Base-by-base conservation (phyloP, 2,329 filamentous ascomycete species). In the Pseudocercospora pini-densiflorae region DNA sequence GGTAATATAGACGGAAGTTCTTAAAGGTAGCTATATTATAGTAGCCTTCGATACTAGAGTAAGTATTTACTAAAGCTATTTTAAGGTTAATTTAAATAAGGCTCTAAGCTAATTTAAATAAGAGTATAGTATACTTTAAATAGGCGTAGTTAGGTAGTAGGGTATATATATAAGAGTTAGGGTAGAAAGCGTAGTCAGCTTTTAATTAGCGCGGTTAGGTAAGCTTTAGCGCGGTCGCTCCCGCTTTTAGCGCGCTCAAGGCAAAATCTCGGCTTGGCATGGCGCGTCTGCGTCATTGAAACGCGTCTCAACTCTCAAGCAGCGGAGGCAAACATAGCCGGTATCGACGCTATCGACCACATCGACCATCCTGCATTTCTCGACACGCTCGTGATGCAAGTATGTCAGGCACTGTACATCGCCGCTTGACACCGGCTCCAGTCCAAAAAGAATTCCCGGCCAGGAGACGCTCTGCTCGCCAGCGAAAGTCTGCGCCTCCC, bases 401-500 rank as follows among this genome's bases (percentile, higher is more conserved):
- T 12, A 71, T 71, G 70, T 61, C 68, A 10, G 61, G 33, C 21
- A 67, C 59, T 6, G 33, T 51, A 8, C 61, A 69, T 19, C 19
- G 51, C 40, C 65, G 66, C 19, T 27, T 67, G 19, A 21, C 61
- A 19, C 59, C 63, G 21, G 64, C 66, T 19, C 66, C 70, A 19
- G 63, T 55, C 40, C 70, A 72, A 49, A 16, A 29, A 10, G 65
- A 62, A 36, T 61, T 70, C n/a, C 36, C 66, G 12, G 14, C 55
- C 19, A 45, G 51, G 16, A 62, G 66, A 60, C 63, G 47, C 33
- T 61, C 53, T 19, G 58, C 55, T 27, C 59, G 59, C 31, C 68
- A 36, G 33, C 62, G 61, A 31, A 57, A 58, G 36, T 66, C 66
- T 24, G 59, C 31, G 40, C 29, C 51, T 43, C 54, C 66, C 14